A percentile compares a stretch with the other conserved stretches of the same genome.
Conservation (phyloP, 441 rosid species). For the Brassica balearica region DNA sequence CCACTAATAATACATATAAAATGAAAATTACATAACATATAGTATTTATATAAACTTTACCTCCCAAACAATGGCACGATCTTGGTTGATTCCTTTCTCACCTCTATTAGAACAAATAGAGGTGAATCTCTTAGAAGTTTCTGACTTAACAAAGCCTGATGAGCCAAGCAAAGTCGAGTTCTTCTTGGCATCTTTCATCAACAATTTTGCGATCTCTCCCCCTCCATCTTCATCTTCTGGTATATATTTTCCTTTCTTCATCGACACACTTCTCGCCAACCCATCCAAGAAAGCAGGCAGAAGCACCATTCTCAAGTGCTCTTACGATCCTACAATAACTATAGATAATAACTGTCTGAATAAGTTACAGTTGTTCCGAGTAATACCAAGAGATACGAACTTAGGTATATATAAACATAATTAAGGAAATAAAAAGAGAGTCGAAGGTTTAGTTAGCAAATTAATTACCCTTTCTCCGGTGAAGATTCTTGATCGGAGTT, state of each 20-base stretch:
- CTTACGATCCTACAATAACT: constrained; percentile 26
- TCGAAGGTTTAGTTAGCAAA: not conserved
- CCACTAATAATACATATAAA: constrained; percentile 8
- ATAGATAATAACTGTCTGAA: not conserved
- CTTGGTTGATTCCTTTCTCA: constrained; percentile 85
- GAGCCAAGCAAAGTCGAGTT: constrained; percentile 65
- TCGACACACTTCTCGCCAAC: constrained; percentile 59
- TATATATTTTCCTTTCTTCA: constrained; percentile 54
- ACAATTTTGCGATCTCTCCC: constrained; percentile 64
- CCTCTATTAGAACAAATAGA: constrained; percentile 83
- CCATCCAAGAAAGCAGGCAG: constrained; percentile 73
- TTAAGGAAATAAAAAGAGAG: constrained; percentile 14
- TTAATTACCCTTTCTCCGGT: constrained; percentile 22
- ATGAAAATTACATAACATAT: not conserved
- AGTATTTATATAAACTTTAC: constrained; percentile 43
- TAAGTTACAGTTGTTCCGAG: not conserved
- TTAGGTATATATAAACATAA: constrained; percentile 15
- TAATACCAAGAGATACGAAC: not conserved
- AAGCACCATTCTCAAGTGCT: constrained; percentile 41
- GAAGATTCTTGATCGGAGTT: constrained; percentile 35
- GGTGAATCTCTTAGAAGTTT: constrained; percentile 56
- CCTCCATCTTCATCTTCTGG: constrained; percentile 51
- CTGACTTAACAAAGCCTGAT: constrained; percentile 60
- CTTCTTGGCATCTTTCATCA: constrained; percentile 75
- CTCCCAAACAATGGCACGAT: constrained; percentile 85